These are phyloP conservation scores for Guadua angustifolia DNA, from an alignment of 176 grass and related monocot species.

Conservation along the genomic window DNA sequence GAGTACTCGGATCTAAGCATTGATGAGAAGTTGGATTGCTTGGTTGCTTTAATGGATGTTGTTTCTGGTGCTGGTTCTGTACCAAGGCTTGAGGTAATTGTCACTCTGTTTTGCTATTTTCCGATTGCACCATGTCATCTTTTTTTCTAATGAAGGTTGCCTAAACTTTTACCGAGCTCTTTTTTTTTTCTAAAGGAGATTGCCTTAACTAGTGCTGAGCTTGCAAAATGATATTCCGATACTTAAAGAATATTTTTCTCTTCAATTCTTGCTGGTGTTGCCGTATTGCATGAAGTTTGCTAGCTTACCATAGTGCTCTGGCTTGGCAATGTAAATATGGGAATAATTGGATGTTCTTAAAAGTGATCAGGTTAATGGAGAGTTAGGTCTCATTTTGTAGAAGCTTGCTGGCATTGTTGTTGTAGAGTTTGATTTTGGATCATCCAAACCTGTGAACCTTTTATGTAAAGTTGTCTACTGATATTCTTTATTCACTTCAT, in stretches of 20 bases:
- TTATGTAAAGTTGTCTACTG: background rate
- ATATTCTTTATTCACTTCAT: slow-evolving; percentile 17
- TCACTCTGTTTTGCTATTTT: background rate
- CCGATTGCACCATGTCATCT: slow-evolving; percentile 5
- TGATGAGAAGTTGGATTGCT: slow-evolving; percentile 91
- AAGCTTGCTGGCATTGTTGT: background rate
- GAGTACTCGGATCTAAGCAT: slow-evolving; percentile 90
- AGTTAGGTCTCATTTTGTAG: background rate
- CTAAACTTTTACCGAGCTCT: background rate
- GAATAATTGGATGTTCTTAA: slow-evolving; percentile 2
- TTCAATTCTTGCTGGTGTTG: slow-evolving; percentile 6
- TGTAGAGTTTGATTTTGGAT: background rate
- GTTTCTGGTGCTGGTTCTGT: slow-evolving; percentile 73
- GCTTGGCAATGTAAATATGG: slow-evolving; percentile 18
- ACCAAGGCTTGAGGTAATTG: slow-evolving; percentile 80
- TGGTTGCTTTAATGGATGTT: slow-evolving; percentile 85
- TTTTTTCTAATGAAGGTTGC: slow-evolving; percentile 19
- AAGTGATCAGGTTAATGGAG: background rate
- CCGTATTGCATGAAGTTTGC: background rate
- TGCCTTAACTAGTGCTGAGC: slow-evolving; percentile 20
- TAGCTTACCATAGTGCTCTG: slow-evolving; percentile 16
- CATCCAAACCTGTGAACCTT: background rate
- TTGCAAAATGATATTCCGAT: slow-evolving; percentile 17
- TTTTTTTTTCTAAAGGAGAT: slow-evolving; percentile 26
- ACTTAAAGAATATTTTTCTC: background rate